These are phyloP conservation scores for Umbilicaria muhlenbergii DNA, from an alignment of 495 filamentous ascomycete genomes.

Conservation along the genomic window DNA sequence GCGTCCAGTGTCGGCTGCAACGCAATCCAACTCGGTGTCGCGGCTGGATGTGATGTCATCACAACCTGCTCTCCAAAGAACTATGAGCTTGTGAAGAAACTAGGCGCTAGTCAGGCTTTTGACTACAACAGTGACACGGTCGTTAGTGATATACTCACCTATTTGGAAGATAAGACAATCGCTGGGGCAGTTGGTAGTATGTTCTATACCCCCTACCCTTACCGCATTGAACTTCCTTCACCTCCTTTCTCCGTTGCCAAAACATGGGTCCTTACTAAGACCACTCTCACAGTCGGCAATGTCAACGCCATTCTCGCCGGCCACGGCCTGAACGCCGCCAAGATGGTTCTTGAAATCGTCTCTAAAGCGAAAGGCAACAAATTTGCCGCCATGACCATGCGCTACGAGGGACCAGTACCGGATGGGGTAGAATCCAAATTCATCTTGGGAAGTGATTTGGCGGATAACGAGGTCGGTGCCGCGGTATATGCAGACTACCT, in stretches of 20 bases:
- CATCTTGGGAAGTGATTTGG: slow-evolving; percentile 9
- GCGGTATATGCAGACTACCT: slow-evolving; percentile 27
- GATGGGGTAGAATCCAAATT: slow-evolving; percentile 7
- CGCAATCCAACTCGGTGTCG: slow-evolving; percentile 44
- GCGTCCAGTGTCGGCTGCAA: slow-evolving; percentile 40
- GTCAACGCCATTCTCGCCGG: too few relatives aligned
- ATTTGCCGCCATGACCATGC: slow-evolving; percentile 3
- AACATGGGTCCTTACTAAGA: background rate
- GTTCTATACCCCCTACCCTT: too few relatives aligned
- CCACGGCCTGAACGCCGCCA: too few relatives aligned
- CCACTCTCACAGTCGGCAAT: too few relatives aligned
- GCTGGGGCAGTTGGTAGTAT: slow-evolving; percentile 4
- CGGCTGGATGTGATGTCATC: slow-evolving; percentile 43
- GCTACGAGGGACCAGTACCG: background rate
- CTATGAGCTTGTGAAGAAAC: slow-evolving; percentile 29
- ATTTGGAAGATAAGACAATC: slow-evolving; percentile 13
- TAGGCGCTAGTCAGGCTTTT: slow-evolving; percentile 41
- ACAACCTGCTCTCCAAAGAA: slow-evolving; percentile 38
- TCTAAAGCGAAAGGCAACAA: background rate
- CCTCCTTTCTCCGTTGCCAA: background rate
- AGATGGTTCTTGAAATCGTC: too few relatives aligned
- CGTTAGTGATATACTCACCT: slow-evolving; percentile 19
- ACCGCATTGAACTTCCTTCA: too few relatives aligned
- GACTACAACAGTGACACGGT: slow-evolving; percentile 35
- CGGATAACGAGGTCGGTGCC: slow-evolving; percentile 19